Conservation (phyloP, 495 filamentous ascomycete genomes). For the Penicillium silybi region DNA sequence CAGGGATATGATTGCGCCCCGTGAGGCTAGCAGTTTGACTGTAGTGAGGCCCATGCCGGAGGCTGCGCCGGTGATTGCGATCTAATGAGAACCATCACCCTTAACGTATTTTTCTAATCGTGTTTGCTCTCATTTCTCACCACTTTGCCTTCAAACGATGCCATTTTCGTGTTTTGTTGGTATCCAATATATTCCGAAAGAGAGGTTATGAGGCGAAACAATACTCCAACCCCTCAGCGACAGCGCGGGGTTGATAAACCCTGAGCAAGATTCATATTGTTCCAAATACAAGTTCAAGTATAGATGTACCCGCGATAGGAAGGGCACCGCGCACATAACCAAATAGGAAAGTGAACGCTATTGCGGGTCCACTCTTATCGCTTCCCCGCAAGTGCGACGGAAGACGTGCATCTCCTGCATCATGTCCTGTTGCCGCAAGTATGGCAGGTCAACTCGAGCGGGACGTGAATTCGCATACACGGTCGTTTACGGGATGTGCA, state of each 20-base stretch:
- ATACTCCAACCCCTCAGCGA: background rate
- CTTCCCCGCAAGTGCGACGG: slow-evolving; percentile 9
- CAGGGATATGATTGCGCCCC: slow-evolving; percentile 43
- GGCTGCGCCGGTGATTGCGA: slow-evolving; percentile 18
- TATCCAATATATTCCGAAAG: background rate
- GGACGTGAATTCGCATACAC: slow-evolving; percentile 8
- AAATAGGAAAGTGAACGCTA: background rate
- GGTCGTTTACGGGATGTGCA: slow-evolving; percentile 15
- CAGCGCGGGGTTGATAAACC: background rate
- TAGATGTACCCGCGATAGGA: slow-evolving; percentile 6
- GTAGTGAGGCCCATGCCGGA: slow-evolving; percentile 35
- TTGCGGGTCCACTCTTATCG: background rate
- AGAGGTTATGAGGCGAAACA: background rate
- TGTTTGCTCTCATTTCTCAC: background rate
- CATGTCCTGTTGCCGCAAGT: background rate
- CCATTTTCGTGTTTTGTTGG: background rate
- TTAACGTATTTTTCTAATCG: background rate
- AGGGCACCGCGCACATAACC: slow-evolving; percentile 11
- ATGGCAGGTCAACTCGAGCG: slow-evolving; percentile 4
- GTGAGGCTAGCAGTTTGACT: slow-evolving; percentile 35
- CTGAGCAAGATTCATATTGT: no score
- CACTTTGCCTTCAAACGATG: slow-evolving; percentile 16
- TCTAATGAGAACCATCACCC: background rate
- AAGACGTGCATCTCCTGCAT: background rate
- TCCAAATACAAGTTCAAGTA: slow-evolving; percentile 6